phyloP scores from a whole-genome alignment of 441 rosid species.

The Corymbia calophylla region DNA sequence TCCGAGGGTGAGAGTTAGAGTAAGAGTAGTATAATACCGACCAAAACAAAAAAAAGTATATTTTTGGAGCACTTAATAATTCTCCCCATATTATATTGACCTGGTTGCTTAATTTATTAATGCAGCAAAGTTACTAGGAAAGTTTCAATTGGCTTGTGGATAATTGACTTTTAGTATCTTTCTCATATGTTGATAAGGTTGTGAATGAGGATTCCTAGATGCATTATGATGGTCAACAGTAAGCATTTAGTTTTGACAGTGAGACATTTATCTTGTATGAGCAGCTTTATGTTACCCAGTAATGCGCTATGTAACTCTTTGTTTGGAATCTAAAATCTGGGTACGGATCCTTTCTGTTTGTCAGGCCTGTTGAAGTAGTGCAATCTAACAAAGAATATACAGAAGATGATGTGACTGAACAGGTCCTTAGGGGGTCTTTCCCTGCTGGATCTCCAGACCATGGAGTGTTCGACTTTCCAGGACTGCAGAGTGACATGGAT shows the following conservation, averaged over 20 bases:
- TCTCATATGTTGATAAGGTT: neutral
- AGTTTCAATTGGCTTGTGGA: neutral
- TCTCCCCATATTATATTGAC: neutral
- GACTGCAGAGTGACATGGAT: conserved; percentile 62
- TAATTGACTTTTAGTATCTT: neutral
- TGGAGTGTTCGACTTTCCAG: conserved; percentile 57
- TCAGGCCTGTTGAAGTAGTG: conserved; percentile 66
- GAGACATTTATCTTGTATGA: neutral
- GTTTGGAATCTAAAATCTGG: neutral
- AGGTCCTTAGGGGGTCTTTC: conserved; percentile 29
- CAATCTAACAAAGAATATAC: conserved; percentile 63
- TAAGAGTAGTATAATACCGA: too few species aligned
- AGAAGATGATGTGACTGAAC: conserved; percentile 67
- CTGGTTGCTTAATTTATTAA: neutral
- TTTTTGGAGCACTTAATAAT: neutral
- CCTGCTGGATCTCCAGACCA: conserved; percentile 17
- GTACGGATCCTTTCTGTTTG: neutral
- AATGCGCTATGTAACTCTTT: neutral
- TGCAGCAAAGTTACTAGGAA: neutral
- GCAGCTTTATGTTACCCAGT: neutral
- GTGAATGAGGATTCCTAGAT: neutral
- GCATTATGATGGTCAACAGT: neutral
- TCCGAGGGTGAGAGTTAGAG: too few species aligned
- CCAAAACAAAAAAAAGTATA: too few species aligned
- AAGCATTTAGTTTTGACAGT: neutral